Evolutionary conservation across 352 stramenopile species (phyloP), one percentile per base, ranked within the genome.

Genomic region (Pythium scleroteichum): DNA sequence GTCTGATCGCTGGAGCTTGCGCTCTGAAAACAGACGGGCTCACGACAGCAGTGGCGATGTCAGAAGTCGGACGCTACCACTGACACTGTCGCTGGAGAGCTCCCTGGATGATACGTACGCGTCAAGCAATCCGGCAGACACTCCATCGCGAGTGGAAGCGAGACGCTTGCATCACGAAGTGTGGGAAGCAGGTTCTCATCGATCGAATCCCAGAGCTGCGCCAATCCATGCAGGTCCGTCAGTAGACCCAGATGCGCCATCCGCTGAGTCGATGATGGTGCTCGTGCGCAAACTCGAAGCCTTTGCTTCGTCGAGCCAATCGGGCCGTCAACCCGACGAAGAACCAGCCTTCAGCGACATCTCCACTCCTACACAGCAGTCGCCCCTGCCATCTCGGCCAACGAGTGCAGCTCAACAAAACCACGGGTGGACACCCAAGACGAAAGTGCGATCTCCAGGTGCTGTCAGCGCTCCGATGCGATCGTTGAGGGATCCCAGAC

Each of bases 221-320:
- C 1, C 53, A 57, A 63, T 50, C 7, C 53, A 61, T 12, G 53
- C 64, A 27, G 64, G 59, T 16, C 62, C 55, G 29, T 8, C 44
- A 44, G 27, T 44, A 12, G 45, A 57, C 17, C 60, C 70, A 7
- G 44, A 61, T 7, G 64, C 66, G n/a, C 68, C 60, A n/a, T 78
- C 73, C 10, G 69, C 64, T 1, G 64, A 72, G 22, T 68, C 72
- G 14, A 81, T 79, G 48, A 59, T 74, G 16, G 62, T 67, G 4
- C 57, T 79, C 19, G 75, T 76, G 26, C 64, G 68, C 4, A 75
- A 81, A 24, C 66, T 79, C 17, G 77, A 81, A 45, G 62, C 68
- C 3, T 41, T 68, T 17, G 50, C 59, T 17, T 56, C 59, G 19
- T 35, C 51, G 16, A 42, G 32, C 2, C 10, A 45, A 16, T 52